A percentile compares a stretch with the other conserved stretches of the same genome.
phyloP scores from a whole-genome alignment of 2,329 filamentous ascomycete species.

The Penicillium hordei region DNA sequence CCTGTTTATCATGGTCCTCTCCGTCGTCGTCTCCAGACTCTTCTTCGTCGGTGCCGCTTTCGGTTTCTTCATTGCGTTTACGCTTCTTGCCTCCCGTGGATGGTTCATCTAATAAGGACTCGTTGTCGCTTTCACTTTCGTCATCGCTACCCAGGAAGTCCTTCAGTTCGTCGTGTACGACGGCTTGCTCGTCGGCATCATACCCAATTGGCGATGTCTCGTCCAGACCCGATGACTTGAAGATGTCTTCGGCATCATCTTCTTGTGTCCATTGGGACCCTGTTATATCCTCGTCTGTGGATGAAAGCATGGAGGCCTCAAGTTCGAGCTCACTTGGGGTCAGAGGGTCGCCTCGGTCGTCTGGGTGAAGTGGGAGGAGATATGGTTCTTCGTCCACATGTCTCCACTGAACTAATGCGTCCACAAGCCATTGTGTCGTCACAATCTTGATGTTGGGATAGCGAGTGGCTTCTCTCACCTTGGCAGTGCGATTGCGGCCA shows the following conservation, averaged over 20 bases:
- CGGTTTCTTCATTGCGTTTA: conserved; percentile 34
- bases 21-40: conserved; percentile 24
- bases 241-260: conserved; percentile 48
- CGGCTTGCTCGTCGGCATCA: conserved; percentile 63
- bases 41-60: conserved; percentile 25
- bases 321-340: conserved; percentile 45
- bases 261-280: conserved; percentile 49
- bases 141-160: conserved; percentile 64
- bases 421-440: conserved; percentile 82
- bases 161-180: conserved; percentile 69
- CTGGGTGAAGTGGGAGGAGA: conserved; percentile 71
- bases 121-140: conserved; percentile 53
- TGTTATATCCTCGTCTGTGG: conserved; percentile 48
- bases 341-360: conserved; percentile 56
- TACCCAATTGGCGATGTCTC: conserved; percentile 56
- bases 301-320: conserved; percentile 47
- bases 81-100: conserved; percentile 35
- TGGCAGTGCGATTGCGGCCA: conserved; percentile 72
- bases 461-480: conserved; percentile 81
- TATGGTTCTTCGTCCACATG: conserved; percentile 77
- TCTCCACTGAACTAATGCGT: conserved; percentile 81
- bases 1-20: conserved; percentile 44
- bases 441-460: conserved; percentile 86
- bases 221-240: conserved; percentile 51
- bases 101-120: conserved; percentile 34